Conservation (phyloP, 371 early-diverging fungal species). For the Apophysomyces elegans region DNA sequence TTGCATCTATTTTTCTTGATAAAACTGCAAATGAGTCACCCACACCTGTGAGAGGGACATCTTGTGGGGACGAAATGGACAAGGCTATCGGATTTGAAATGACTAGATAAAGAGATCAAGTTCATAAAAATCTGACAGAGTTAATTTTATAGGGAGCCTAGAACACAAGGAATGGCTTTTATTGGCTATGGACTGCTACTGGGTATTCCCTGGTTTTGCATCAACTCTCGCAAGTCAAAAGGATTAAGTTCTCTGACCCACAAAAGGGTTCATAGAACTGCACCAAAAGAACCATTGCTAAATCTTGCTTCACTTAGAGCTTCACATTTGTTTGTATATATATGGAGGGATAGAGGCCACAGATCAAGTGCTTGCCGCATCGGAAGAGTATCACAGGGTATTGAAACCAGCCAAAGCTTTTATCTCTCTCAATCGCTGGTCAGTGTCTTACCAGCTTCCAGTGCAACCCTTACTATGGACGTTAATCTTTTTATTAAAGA, state of each 20-base stretch:
- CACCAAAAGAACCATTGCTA: too few species aligned
- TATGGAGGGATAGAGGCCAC: background rate
- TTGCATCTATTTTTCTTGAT: background rate
- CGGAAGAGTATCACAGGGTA: background rate
- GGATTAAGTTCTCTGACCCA: background rate
- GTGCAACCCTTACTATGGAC: background rate
- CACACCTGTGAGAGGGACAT: background rate
- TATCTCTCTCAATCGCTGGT: background rate
- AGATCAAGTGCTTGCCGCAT: background rate
- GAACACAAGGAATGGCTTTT: background rate
- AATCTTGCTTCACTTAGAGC: too few species aligned
- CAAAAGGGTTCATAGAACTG: background rate
- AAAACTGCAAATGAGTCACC: background rate
- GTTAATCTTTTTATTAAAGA: background rate
- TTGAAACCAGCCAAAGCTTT: background rate
- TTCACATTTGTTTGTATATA: too few species aligned
- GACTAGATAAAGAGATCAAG: background rate
- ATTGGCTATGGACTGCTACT: background rate
- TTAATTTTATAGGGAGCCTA: background rate
- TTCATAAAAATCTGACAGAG: background rate
- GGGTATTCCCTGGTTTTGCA: background rate
- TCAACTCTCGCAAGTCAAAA: background rate
- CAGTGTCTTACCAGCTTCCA: background rate
- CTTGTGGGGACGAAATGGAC: background rate
- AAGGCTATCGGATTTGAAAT: background rate